Conservation (phyloP, 73 alveolate species). For the Paramecium tetraurelia region DNA sequence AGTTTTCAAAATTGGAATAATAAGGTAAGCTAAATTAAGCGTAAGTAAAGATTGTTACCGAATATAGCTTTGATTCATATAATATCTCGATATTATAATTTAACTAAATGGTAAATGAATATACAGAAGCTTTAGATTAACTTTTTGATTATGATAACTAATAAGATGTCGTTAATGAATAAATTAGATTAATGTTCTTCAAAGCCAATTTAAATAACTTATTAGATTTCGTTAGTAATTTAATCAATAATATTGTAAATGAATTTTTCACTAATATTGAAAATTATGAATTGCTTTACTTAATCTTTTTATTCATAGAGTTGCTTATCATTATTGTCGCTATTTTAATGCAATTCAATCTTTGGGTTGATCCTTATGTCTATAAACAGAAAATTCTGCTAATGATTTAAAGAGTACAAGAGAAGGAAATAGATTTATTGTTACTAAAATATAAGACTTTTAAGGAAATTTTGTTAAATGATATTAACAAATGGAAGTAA, state of each 20-base stretch:
- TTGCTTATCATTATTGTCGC: background rate
- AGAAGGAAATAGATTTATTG: background rate
- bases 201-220: background rate
- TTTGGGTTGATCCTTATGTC: background rate
- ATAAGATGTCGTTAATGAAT: background rate
- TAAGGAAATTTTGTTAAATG: background rate
- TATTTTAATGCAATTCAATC: background rate
- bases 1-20: background rate
- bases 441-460: background rate
- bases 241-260: background rate
- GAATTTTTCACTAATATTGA: background rate
- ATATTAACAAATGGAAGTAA: background rate
- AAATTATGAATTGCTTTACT: background rate
- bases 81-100: background rate
- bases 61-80: background rate
- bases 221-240: background rate
- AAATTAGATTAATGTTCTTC: background rate
- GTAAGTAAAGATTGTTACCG: background rate
- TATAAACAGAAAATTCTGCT: background rate
- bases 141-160: background rate
- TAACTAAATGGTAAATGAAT: background rate
- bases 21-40: background rate
- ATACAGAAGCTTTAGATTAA: background rate
- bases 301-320: background rate
- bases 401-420: background rate